Base-by-base conservation (phyloP, 352 stramenopile species). In the Pilasporangium apinafurcum region DNA sequence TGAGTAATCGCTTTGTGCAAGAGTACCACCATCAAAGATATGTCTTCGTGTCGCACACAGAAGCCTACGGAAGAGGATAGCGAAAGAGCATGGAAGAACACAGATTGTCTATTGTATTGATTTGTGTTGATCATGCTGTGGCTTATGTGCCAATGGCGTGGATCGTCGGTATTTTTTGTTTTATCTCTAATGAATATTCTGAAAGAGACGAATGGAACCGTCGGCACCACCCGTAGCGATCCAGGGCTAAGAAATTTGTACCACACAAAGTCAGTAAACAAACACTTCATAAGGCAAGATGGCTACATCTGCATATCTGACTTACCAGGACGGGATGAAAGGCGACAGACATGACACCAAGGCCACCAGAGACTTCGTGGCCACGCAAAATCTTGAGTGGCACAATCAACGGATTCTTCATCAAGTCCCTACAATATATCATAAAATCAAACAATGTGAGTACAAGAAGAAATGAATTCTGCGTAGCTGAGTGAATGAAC, bases 361-460 rank as follows among this genome's bases (percentile, higher is more conserved):
- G 68, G 1, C 96, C 86, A 27, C 97, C 93, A 3, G 78, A 95
- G 10, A 97, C 92, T 54, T 92, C 75, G 66, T 98, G 92, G 25
- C 90, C 92, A 26, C 92, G 72, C 16, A 99, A 65, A 43, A 99
- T 98, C 77, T 99, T 99, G 31, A 99, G 91, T 22, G 97, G 97
- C 38, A 99, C 96, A 44, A 99, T 96, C 29, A 99, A 65, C 44
- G 97, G 96, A 67, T 99, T 99, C 48, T 98, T 95, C 79, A 99
- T 98, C 60, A 99, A 63, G 72, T 99, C 97, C 37, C 83, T 95
- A 49, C 37, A 10, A 21, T 29, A 44, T 20, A 9, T n/a, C 13
- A 37, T 27, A 36, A n/a, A 16, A 21, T 8, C 29, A 29, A 20
- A 45, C 8, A 47, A 40, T 27, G 28, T 20, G 10, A 35, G 25